phyloP scores from a whole-genome alignment of 441 rosid species.

The Metrosideros polymorpha region DNA sequence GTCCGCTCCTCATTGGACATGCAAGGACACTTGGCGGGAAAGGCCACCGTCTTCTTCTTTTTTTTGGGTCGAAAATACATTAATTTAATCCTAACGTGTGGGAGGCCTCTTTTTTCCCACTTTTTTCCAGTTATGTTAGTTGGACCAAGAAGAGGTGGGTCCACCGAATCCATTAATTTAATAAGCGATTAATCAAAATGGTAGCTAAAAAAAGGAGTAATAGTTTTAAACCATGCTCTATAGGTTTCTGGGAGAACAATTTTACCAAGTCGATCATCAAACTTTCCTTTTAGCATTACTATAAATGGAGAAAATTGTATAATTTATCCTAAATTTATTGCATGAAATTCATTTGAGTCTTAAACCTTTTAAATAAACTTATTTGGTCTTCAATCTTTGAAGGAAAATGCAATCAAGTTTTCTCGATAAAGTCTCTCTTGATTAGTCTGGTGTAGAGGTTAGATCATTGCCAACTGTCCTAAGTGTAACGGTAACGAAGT shows the following conservation, averaged over 20 bases:
- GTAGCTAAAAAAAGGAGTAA: background rate
- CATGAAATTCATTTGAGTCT: rapidly evolving
- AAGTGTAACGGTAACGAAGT: too few species aligned
- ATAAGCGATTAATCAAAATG: background rate
- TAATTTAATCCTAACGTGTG: too few species aligned
- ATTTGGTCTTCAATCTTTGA: too few species aligned
- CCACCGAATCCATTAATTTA: background rate
- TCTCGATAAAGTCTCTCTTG: too few species aligned
- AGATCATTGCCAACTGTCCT: too few species aligned
- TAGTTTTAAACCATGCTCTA: too few species aligned
- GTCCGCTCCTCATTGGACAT: background rate
- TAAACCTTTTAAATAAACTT: too few species aligned
- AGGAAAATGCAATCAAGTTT: too few species aligned
- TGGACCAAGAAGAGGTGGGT: background rate
- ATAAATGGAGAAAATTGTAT: background rate
- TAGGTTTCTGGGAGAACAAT: rapidly evolving
- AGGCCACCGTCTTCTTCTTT: background rate
- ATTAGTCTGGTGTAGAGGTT: too few species aligned
- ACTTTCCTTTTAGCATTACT: background rate
- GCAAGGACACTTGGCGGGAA: background rate
- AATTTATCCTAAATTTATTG: too few species aligned
- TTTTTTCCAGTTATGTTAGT: background rate
- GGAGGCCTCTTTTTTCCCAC: background rate
- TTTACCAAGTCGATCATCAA: background rate
- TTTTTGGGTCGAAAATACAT: too few species aligned